phyloP scores from a whole-genome alignment of 2,329 filamentous ascomycete genomes.

The Metarhizium humberi region DNA sequence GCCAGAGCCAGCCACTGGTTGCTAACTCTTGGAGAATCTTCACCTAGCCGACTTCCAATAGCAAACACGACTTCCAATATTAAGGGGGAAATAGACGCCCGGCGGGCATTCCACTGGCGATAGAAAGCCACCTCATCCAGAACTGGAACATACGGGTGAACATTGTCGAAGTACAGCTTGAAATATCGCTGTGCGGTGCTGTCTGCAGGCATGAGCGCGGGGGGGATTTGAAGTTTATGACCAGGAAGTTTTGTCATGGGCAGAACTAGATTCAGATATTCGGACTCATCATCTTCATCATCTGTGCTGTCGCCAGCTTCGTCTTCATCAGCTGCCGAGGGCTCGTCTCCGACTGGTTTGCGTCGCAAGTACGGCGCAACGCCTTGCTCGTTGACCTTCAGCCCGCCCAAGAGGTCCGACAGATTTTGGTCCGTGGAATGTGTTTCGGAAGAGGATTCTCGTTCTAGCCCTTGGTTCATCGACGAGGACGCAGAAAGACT shows the following conservation, averaged over 20 bases:
- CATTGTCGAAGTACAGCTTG: conserved; percentile 78
- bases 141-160: conserved; percentile 88
- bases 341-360: conserved; percentile 43
- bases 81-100: conserved; percentile 75
- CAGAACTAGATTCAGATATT: conserved; percentile 56
- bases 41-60: conserved; percentile 72
- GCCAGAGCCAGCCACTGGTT: conserved; percentile 90
- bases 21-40: conserved; percentile 73
- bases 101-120: conserved; percentile 77
- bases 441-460: conserved; percentile 32
- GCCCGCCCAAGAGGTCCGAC: conserved; percentile 69
- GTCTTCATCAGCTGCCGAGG: conserved; percentile 61
- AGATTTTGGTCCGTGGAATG: conserved; percentile 60
- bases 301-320: conserved; percentile 17
- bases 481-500: background rate
- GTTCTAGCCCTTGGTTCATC: background rate
- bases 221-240: conserved; percentile 75
- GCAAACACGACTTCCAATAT: conserved; percentile 90
- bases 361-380: conserved; percentile 80
- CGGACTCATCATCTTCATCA: background rate
- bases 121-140: conserved; percentile 75
- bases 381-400: conserved; percentile 80
- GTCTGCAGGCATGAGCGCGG: conserved; percentile 85
- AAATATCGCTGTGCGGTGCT: conserved; percentile 76
- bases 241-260: conserved; percentile 62